A percentile compares a stretch with the other conserved stretches of the same genome.
Conservation (phyloP, 2,329 filamentous ascomycete genomes). For the Aspergillus sp. region DNA sequence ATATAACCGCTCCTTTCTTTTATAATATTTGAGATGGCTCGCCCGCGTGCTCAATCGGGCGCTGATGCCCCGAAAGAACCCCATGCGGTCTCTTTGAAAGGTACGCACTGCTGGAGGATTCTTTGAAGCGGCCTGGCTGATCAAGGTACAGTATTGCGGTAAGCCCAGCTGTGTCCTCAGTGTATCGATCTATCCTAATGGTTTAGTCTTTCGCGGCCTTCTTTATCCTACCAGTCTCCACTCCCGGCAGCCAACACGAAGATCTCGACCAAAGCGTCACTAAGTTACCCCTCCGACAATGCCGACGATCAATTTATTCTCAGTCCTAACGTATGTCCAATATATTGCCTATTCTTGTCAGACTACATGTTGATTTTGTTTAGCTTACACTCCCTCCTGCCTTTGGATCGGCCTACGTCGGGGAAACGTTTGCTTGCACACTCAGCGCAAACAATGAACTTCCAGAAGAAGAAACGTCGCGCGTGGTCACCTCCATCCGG, state of each 20-base stretch:
- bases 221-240: constrained; percentile 40
- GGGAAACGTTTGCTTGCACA: constrained; percentile 90
- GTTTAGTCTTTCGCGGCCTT: constrained; percentile 69
- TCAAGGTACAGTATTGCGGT: constrained; percentile 33
- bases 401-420: constrained; percentile 92
- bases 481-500: constrained; percentile 66
- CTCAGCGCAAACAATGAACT: constrained; percentile 93
- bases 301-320: constrained; percentile 52
- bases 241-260: constrained; percentile 43
- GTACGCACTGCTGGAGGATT: constrained; percentile 21
- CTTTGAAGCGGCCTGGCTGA: constrained; percentile 12
- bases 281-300: constrained; percentile 61
- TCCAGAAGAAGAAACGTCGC: constrained; percentile 30
- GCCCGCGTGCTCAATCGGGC: constrained; percentile 36
- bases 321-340: constrained; percentile 44
- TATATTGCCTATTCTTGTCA: background rate
- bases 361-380: constrained; percentile 7
- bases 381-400: constrained; percentile 78
- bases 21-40: constrained; percentile 29
- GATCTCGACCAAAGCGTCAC: constrained; percentile 60
- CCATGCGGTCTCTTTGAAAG: constrained; percentile 74
- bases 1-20: no score
- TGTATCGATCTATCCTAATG: constrained; percentile 10
- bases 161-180: constrained; percentile 12
- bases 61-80: constrained; percentile 60